Evolutionary conservation across 1,284 basidiomycete genomes (phyloP), one percentile per base, ranked within the genome.

Genomic region (Rhodotorula mucilaginosa): DNA sequence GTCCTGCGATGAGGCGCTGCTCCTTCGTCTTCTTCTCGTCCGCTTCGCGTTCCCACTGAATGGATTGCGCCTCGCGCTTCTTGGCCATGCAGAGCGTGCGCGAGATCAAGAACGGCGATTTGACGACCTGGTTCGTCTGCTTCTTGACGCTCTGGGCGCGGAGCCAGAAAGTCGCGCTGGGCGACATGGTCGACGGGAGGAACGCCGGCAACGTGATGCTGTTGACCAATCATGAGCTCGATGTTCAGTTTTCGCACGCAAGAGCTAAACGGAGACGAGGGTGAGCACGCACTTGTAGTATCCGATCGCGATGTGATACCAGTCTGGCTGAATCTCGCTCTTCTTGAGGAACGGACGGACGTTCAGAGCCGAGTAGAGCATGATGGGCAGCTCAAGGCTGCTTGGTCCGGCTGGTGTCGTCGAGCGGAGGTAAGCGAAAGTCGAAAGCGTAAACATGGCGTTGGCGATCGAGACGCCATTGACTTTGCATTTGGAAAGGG

Each of bases 321-420:
- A 90, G 19, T 80, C 76, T 13, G 13, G 29, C n/a, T 48, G 34
- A 82, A 78, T 15, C 81, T 58, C 62, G 5, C 47, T 56, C 51
- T 48, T 44, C 58, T 81, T 75, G 68, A 89, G 82, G 78, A 86
- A 85, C 2, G 88, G 87, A 12, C 90, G 86, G 58, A 90, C 81
- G 80, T 91, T 91, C 59, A 91, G 83, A 18, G 90, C 89, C 15
- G 89, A 88, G 79, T 91, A 92, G 85, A 91, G 88, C 86, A 91
- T 86, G 68, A 84, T 84, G 8, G 90, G 89, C 61, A 87, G 80
- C 70, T 86, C n/a, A n/a, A n/a, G n/a, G n/a, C n/a, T n/a, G n/a
- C n/a, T n/a, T n/a, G n/a, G n/a, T n/a, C n/a, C n/a, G n/a, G n/a
- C n/a, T n/a, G n/a, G n/a, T n/a, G n/a, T n/a, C n/a, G n/a, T n/a